These are phyloP conservation scores for Trichoderma pleuroti DNA, from an alignment of 2,329 filamentous ascomycete genomes.

Conservation along the genomic window DNA sequence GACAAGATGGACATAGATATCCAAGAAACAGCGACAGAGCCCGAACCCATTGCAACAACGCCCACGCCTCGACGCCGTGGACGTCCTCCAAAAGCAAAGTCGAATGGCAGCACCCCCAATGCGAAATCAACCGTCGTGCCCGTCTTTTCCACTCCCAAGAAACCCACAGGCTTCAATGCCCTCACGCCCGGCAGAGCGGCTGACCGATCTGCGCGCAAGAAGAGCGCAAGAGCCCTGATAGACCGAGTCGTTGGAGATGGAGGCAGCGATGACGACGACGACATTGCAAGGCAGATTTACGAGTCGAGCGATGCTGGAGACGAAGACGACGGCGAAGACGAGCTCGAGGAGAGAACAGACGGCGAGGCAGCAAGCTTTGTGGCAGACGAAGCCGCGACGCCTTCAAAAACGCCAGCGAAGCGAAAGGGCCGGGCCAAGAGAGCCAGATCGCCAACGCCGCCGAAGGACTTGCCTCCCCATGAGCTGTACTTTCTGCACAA, in stretches of 20 bases:
- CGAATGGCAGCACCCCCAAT: conserved; percentile 35
- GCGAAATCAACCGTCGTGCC: conserved; percentile 34
- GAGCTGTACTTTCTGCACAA: conserved; percentile 95
- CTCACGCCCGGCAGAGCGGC: conserved; percentile 67
- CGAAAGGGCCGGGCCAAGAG: conserved; percentile 27
- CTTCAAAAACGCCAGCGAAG: conserved; percentile 40
- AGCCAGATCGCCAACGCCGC: conserved; percentile 69
- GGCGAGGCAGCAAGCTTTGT: conserved; percentile 22
- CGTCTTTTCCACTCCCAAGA: conserved; percentile 40
- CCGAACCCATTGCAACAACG: background rate
- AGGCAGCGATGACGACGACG: conserved; percentile 63
- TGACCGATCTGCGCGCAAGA: conserved; percentile 81
- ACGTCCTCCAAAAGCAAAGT: conserved; percentile 32
- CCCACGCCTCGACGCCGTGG: conserved; percentile 36
- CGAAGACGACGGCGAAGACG: conserved; percentile 63
- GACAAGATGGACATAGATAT: conserved; percentile 7
- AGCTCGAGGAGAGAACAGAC: conserved; percentile 37
- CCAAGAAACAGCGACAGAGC: conserved; percentile 3
- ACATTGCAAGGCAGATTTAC: conserved; percentile 30
- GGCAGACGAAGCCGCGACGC: conserved; percentile 39
- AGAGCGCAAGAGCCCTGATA: conserved; percentile 75
- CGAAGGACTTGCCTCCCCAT: conserved; percentile 76
- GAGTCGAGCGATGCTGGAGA: conserved; percentile 70
- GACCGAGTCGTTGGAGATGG: conserved; percentile 64
- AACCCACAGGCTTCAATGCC: conserved; percentile 30